Evolutionary conservation across 2,329 filamentous ascomycete species (phyloP).

Genomic region (Monilinia laxa): DNA sequence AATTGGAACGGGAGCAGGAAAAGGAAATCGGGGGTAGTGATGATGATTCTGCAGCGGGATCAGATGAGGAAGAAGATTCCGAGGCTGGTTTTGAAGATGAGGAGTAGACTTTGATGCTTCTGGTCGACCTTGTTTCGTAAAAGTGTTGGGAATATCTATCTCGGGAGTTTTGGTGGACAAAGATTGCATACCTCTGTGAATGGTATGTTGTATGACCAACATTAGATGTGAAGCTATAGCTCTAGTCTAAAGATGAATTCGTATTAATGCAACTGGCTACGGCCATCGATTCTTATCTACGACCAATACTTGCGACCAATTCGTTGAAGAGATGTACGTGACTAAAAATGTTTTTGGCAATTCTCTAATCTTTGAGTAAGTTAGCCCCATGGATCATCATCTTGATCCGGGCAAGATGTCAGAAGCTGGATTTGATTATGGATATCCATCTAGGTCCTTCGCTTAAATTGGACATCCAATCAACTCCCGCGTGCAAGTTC

Average conservation of each 20-base stretch:
- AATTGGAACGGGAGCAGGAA: slow-evolving; percentile 33
- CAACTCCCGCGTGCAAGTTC: slow-evolving; percentile 20
- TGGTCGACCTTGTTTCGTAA: slow-evolving; percentile 8
- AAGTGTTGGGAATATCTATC: slow-evolving; percentile 20
- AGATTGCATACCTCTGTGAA: slow-evolving; percentile 8
- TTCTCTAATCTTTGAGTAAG: not conserved
- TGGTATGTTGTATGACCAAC: slow-evolving; percentile 17
- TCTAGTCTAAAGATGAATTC: slow-evolving; percentile 15
- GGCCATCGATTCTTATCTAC: not conserved
- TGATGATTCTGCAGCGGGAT: slow-evolving; percentile 44
- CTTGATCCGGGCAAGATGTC: slow-evolving; percentile 4
- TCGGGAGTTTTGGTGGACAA: slow-evolving; percentile 21
- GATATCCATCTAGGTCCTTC: not conserved
- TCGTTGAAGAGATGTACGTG: not conserved
- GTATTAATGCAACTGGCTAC: slow-evolving; percentile 16
- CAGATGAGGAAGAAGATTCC: slow-evolving; percentile 39
- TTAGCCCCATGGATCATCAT: not conserved
- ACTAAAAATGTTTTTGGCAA: not conserved
- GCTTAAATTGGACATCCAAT: slow-evolving; percentile 18
- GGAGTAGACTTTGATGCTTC: slow-evolving; percentile 30
- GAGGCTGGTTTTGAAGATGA: slow-evolving; percentile 33
- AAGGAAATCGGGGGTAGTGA: slow-evolving; percentile 31
- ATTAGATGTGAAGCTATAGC: slow-evolving; percentile 11
- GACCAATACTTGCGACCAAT: slow-evolving; percentile 2
- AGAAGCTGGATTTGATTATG: not conserved